Evolutionary conservation across 2,329 filamentous ascomycete species (phyloP), one percentile per base, ranked within the genome.

Genomic region (Epichloe gansuensis): DNA sequence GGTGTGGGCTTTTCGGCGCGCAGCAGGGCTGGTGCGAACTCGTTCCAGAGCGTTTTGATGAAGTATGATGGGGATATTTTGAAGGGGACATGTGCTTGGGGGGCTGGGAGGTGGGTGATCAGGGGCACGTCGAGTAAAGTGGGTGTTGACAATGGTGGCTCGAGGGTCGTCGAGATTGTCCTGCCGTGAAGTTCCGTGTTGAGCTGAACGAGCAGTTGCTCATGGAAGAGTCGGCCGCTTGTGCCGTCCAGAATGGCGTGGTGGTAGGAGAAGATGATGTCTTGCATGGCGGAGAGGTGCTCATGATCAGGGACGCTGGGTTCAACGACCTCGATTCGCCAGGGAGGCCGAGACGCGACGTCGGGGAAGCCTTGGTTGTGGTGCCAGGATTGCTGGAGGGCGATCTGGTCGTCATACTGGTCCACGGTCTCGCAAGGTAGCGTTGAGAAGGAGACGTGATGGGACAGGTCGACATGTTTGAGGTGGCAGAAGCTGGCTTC

Each of bases 161-260:
- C 35, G 7, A 39, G 25, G 23, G 38, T 31, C 21, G 47, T 11
- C 11, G 31, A 13, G 25, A 23, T 5, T 21, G 23, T 15, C 25
- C 31, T 47, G 23, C 15, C 27, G 3, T 21, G 38, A 6, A 51
- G 50, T 21, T 46, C 53, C 13, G 53, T 50, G 52, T 68, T 70
- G 2, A 80, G 63, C 4, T 74, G 68, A 3, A 62, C 57, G 4
- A 75, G 66, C 0, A 81, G 62, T 2, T 67, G 63, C 34, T 67
- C 61, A 54, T 81, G 78, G 55, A 82, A 79, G 2, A 69, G 58
- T 31, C 64, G 63, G 0, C 71, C 73, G 55, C 72, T 71, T 12
- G 69, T 64, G 1, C 78, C 78, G 55, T 81, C 78, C 25, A 69
- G 68, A 17, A 81, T 64, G 0, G 70, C 66, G 56, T 81, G 78